A percentile compares a stretch with the other conserved stretches of the same genome.
Conservation (phyloP, 805 yeast genomes). For the Kazachstania africana region DNA sequence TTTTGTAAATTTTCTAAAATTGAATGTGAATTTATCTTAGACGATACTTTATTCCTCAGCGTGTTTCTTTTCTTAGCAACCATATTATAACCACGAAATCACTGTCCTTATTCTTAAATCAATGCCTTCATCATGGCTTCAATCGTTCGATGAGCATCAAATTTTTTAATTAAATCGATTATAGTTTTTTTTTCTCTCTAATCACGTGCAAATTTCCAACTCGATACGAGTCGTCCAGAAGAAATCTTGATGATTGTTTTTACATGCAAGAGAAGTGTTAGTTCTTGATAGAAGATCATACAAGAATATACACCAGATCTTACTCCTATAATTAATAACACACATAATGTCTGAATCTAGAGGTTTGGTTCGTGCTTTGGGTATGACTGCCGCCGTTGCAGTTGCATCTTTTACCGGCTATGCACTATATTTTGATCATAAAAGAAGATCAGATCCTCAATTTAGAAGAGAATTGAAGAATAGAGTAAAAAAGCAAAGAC, state of each 20-base stretch:
- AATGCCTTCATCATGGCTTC: not conserved
- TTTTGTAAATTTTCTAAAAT: constrained; percentile 3
- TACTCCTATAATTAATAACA: too few species aligned
- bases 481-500: constrained; percentile 48
- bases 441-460: constrained; percentile 69
- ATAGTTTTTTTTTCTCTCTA: too few species aligned
- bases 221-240: too few species aligned
- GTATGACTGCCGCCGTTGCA: constrained; percentile 13
- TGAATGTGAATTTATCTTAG: constrained; percentile 12
- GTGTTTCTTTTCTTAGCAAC: constrained; percentile 38
- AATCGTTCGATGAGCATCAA: not conserved
- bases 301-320: too few species aligned
- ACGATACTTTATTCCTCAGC: constrained; percentile 32
- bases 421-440: constrained; percentile 83
- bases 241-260: too few species aligned
- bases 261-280: too few species aligned
- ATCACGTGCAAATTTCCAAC: too few species aligned
- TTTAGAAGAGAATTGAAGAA: constrained; percentile 71
- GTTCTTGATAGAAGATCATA: too few species aligned
- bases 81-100: too few species aligned
- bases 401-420: constrained; percentile 57
- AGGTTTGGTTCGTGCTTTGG: constrained; percentile 1
- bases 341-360: not conserved
- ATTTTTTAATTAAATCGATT: too few species aligned
- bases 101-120: not conserved